Conservation (phyloP, 441 rosid species). For the Hura crepitans region DNA sequence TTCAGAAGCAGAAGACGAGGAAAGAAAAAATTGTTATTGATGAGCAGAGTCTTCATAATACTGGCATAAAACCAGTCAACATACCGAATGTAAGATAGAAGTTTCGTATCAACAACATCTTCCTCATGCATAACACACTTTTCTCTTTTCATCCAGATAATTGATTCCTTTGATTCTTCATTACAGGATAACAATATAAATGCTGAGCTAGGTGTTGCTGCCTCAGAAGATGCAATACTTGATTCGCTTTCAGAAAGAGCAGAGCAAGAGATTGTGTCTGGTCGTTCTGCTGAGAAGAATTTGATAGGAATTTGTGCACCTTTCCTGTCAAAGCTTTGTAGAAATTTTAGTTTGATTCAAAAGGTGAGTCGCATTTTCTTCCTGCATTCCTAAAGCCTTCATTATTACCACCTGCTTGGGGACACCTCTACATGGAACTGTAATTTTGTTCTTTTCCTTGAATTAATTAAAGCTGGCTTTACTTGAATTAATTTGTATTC, state of each 20-base stretch:
- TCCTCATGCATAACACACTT: background rate
- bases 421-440: background rate
- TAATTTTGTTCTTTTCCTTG: constrained; percentile 4
- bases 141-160: background rate
- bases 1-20: constrained; percentile 70
- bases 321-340: constrained; percentile 88
- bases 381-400: background rate
- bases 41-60: constrained; percentile 29
- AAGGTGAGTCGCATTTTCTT: constrained; percentile 44
- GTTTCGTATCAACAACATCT: background rate
- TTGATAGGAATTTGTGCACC: constrained; percentile 78
- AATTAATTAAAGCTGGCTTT: background rate
- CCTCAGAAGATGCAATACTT: constrained; percentile 86
- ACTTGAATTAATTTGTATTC: constrained; percentile 13
- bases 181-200: constrained; percentile 71
- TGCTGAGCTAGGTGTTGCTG: constrained; percentile 94
- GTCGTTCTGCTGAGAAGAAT: constrained; percentile 54
- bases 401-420: background rate
- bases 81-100: constrained; percentile 45
- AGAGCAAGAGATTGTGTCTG: constrained; percentile 85
- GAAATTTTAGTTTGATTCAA: constrained; percentile 79
- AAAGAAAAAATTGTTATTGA: constrained; percentile 48
- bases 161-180: constrained; percentile 23
- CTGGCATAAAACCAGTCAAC: constrained; percentile 22
- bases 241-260: constrained; percentile 86